A percentile compares a stretch with the other conserved stretches of the same genome.
These are phyloP conservation scores for Peterozyma toletana DNA, from an alignment of 805 yeast genomes.

Conservation along the genomic window DNA sequence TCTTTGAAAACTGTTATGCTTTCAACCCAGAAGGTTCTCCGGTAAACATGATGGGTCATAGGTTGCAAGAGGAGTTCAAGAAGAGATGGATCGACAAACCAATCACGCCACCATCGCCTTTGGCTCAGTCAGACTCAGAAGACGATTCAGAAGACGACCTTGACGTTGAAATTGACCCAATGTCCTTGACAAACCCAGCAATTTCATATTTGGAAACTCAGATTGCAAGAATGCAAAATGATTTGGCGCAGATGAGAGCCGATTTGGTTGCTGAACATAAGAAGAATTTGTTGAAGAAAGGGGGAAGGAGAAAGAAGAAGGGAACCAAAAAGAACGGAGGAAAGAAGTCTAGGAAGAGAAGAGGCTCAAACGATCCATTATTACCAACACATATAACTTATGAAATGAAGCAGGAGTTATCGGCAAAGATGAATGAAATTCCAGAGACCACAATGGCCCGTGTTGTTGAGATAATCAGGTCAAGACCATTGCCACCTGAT, in stretches of 20 bases:
- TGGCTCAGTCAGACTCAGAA: slow-evolving; percentile 34
- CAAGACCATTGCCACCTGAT: slow-evolving; percentile 56
- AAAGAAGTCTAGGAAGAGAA: slow-evolving; percentile 11
- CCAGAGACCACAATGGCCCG: slow-evolving; percentile 78
- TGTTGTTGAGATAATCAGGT: slow-evolving; percentile 79
- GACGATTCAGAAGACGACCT: slow-evolving; percentile 31
- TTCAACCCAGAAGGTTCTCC: slow-evolving; percentile 98
- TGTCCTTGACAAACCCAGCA: slow-evolving; percentile 76
- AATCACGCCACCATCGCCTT: slow-evolving; percentile 54
- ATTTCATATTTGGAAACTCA: slow-evolving; percentile 86
- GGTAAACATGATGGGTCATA: slow-evolving; percentile 92
- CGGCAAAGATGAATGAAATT: slow-evolving; percentile 71
- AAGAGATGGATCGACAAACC: slow-evolving; percentile 88
- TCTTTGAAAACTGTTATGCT: slow-evolving; percentile 81
- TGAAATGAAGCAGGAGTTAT: slow-evolving; percentile 93
- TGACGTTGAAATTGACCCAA: slow-evolving; percentile 47
- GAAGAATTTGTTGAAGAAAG: slow-evolving; percentile 34
- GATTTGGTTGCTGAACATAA: slow-evolving; percentile 64
- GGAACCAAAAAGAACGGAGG: slow-evolving; percentile 15
- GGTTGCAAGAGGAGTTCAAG: slow-evolving; percentile 79
- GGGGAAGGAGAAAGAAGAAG: slow-evolving; percentile 22
- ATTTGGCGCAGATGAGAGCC: slow-evolving; percentile 74
- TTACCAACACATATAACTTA: slow-evolving; percentile 57
- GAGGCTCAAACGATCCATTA: slow-evolving; percentile 6
- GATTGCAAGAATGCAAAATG: slow-evolving; percentile 75